Base-by-base conservation (phyloP, 176 grass and related monocot species). In the Carex pumila region DNA sequence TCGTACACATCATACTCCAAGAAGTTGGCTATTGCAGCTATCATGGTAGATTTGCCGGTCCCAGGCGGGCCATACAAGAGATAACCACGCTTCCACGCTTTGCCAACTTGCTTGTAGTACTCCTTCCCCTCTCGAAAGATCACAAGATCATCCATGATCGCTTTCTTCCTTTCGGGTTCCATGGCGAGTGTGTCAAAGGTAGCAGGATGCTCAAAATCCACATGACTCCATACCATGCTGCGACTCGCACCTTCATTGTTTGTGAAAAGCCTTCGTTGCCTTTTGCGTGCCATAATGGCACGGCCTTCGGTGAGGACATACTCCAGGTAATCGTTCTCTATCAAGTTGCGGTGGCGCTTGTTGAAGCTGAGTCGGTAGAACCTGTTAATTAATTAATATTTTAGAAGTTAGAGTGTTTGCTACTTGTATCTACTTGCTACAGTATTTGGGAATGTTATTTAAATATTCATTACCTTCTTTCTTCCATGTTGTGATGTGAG, bases 71-170 rank as follows among this genome's bases (percentile, higher is more conserved):
- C 85, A 18, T 73, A 82, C 32, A 82, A 60, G 77, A 87, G 85
- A 68, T 87, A 87, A 7, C 85, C 85, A 2, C 85, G 64, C 31
- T 87, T 87, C 85, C 85, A 87, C 1, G 78, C 78, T 79, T 87
- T 87, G 32, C 85, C 85, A 18, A 87, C 61, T 13, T 63, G 7
- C 32, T 79, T 49, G 64, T 87, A 87, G 76, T 87, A 87, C 12
- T 87, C 64, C 78, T 87, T 82, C 3, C 52, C 52, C 17, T 82
- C 45, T 6, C 49, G 50, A 80, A 87, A 87, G 8, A n/a, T n/a
- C 0, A 43, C 25, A 18, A 87, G 65, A 18, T 87, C 65, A 0
- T 71, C 61, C 9, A 82, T 29, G 85, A 87, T 43, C 17, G 50
- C 65, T 41, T 53, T 21, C 85, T 87, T 87, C 65, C 57, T 82